Percentiles rank a stretch among this genome's conserved stretches.
Conservation (phyloP, 164 flowering plant genomes). For the Stephania japonica region DNA sequence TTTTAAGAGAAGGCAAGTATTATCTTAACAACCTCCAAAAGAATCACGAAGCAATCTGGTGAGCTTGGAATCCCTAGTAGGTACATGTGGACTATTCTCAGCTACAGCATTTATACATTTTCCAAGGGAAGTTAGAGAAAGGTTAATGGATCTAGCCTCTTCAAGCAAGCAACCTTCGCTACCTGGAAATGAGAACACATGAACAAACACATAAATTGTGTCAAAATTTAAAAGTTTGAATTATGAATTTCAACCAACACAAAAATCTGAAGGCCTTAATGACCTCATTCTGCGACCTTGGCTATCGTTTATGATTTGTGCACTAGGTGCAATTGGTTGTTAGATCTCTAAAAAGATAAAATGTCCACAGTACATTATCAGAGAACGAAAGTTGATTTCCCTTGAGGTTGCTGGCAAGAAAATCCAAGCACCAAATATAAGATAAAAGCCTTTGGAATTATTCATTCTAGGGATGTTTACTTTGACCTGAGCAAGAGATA, state of each 20-base stretch:
- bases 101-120: conserved; percentile 97
- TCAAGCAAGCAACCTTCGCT: conserved; percentile 80
- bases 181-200: conserved; percentile 43
- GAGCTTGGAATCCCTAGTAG: conserved; percentile 83
- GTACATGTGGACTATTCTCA: conserved; percentile 83
- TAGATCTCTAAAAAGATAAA: neutral
- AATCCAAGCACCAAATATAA: neutral
- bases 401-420: neutral
- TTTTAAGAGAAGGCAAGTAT: conserved; percentile 8
- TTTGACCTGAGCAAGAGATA: neutral
- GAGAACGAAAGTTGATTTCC: neutral
- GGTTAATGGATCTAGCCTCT: conserved; percentile 92
- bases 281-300: neutral
- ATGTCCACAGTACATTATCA: neutral
- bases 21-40: conserved; percentile 67
- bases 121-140: conserved; percentile 89
- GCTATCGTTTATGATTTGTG: neutral
- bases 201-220: conserved; percentile 3
- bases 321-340: neutral
- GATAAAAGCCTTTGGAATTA: neutral
- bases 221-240: neutral
- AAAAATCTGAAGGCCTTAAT: neutral
- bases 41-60: conserved; percentile 95
- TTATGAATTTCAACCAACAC: neutral
- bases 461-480: neutral